Base-by-base conservation (phyloP, 305 asterid species). In the Petunia hybrid region DNA sequence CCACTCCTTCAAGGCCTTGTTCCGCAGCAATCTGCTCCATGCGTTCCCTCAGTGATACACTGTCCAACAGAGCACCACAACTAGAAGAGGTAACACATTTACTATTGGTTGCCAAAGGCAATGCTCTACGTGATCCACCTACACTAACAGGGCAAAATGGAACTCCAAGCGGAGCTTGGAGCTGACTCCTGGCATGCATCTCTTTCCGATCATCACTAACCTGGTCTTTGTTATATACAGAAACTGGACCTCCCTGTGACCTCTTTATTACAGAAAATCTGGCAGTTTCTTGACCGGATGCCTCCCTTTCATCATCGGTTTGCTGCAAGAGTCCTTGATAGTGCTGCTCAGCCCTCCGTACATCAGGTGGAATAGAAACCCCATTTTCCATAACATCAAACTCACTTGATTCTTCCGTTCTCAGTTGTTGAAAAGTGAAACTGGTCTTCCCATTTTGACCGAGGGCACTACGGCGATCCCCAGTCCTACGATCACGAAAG, bases 91-190 rank as follows among this genome's bases (percentile, higher is more conserved):
- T 84, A 61, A 71, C 76, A 76, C 77, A 82, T 81, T 84, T 87
- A 86, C 94, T 81, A 85, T 86, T 85, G 84, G 88, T 85, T 63
- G 89, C 84, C 67, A 84, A 79, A 42, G 94, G 88, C 81, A 84
- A 80, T 71, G 87, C 80, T 85, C 83, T 87, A 83, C 84, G 90
- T 67, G 91, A 90, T 87, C 93, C 97, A 45, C 97, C 97, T 43
- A 85, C 80, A 83, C 97, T 92, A 55, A 76, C 94, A 4, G 93
- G 86, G 83, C 93, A 89, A 45, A 85, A 82, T 4, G 95, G 95
- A 82, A 95, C 88, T 81, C 99, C 99, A 5, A 93, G 91, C n/a
- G 98, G 99, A 48, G 99, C 97, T 85, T 75, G 94, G 36, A 92
- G 88, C 61, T 85, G 90, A 84, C 91, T 91, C 85, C 91, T 91